Percentiles rank a stretch among this genome's conserved stretches.
These are phyloP conservation scores for Groenewaldozyma tartarivorans DNA, from an alignment of 805 yeast species.

Conservation along the genomic window DNA sequence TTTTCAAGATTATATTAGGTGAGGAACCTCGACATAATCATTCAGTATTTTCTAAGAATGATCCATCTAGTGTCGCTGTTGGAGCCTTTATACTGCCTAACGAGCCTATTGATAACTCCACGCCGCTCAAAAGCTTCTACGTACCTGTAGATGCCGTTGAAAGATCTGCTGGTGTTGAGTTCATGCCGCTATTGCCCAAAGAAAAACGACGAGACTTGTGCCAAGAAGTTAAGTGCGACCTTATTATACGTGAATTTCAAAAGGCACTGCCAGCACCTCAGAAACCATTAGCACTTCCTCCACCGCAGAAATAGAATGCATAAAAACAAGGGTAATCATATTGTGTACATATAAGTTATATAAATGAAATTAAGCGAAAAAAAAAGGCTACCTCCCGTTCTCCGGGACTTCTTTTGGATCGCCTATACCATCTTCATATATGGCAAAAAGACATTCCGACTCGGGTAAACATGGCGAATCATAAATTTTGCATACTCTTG, in stretches of 20 bases:
- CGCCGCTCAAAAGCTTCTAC: conserved; percentile 64
- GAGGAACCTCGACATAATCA: conserved; percentile 40
- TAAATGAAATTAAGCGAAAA: too few species aligned
- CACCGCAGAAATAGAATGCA: conserved; percentile 7
- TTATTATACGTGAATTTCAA: conserved; percentile 70
- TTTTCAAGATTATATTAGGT: conserved; percentile 82
- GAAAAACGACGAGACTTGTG: conserved; percentile 57
- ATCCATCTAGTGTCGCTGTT: conserved; percentile 40
- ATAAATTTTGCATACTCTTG: conserved; percentile 86
- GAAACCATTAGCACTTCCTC: conserved; percentile 14
- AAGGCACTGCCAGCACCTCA: conserved; percentile 29
- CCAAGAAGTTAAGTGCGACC: conserved; percentile 67
- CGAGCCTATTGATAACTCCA: conserved; percentile 59
- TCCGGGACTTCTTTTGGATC: conserved; percentile 70
- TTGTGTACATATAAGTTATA: not conserved
- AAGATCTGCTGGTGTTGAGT: conserved; percentile 74
- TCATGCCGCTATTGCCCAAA: conserved; percentile 59
- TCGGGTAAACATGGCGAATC: conserved; percentile 97
- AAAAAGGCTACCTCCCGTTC: too few species aligned
- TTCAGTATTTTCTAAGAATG: not conserved
- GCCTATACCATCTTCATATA: conserved; percentile 93
- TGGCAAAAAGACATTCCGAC: conserved; percentile 88
- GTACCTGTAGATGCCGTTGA: conserved; percentile 89
- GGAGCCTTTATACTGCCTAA: conserved; percentile 95
- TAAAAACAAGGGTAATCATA: not conserved